A percentile compares a stretch with the other conserved stretches of the same genome.
Evolutionary conservation across 306 rosid species (phyloP).

Genomic region (Inga laurina): DNA sequence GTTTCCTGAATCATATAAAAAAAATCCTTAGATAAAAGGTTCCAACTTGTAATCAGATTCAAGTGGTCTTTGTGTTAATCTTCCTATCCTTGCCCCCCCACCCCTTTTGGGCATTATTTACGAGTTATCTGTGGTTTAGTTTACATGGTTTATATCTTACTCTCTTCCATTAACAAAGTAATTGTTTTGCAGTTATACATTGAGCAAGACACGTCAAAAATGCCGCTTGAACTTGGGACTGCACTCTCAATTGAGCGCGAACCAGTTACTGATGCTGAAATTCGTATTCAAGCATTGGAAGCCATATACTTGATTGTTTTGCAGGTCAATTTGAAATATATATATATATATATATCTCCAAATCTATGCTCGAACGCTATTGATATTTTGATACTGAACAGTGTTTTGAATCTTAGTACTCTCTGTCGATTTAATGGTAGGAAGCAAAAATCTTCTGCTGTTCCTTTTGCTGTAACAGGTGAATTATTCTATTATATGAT

Average conservation of each 20-base stretch:
- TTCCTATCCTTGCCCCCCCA: background rate
- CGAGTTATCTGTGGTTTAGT: background rate
- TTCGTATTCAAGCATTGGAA: slow-evolving; percentile 82
- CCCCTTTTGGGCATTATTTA: background rate
- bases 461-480: background rate
- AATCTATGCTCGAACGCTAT: background rate
- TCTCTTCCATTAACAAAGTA: slow-evolving; percentile 28
- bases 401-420: background rate
- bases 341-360: background rate
- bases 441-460: background rate
- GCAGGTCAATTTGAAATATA: slow-evolving; percentile 51
- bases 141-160: slow-evolving; percentile 17
- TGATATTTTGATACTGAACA: background rate
- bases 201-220: slow-evolving; percentile 75
- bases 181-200: slow-evolving; percentile 60
- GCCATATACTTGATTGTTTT: slow-evolving; percentile 82
- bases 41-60: background rate
- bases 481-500: background rate
- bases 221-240: slow-evolving; percentile 91
- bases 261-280: slow-evolving; percentile 71
- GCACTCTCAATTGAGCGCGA: slow-evolving; percentile 96
- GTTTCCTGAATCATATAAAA: background rate
- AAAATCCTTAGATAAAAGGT: background rate
- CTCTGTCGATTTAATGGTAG: slow-evolving; percentile 1
- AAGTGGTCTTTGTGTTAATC: background rate